A percentile compares a stretch with the other conserved stretches of the same genome.
These are phyloP conservation scores for Citrullus amarus DNA, from an alignment of 306 rosid genomes.

Conservation along the genomic window DNA sequence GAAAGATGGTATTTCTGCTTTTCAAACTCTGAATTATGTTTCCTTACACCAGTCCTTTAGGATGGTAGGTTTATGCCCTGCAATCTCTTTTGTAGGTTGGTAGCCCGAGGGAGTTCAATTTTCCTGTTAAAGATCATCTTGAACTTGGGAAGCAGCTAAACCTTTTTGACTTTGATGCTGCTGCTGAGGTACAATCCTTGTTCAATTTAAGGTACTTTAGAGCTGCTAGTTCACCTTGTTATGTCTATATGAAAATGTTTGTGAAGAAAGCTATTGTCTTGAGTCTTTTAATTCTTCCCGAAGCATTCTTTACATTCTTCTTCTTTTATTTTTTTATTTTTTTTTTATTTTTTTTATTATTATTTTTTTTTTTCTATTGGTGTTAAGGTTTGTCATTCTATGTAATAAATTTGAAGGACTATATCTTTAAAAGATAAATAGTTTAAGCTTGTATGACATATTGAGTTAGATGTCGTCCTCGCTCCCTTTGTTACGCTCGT, in stretches of 20 bases:
- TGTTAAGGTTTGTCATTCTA: background rate
- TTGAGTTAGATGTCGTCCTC: background rate
- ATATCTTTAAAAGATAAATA: background rate
- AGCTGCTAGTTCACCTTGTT: constrained; percentile 8
- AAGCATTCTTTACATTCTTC: too few relatives aligned
- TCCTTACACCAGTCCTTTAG: background rate
- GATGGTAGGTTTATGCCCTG: background rate
- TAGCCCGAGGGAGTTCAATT: constrained; percentile 43
- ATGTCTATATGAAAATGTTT: background rate
- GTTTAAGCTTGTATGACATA: background rate
- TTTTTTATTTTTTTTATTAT: too few relatives aligned
- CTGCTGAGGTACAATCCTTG: constrained; percentile 63
- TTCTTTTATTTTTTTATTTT: too few relatives aligned
- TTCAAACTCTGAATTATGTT: constrained; percentile 1
- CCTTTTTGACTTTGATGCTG: constrained; percentile 91
- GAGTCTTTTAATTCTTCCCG: background rate
- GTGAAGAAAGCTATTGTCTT: background rate
- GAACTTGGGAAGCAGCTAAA: constrained; percentile 81
- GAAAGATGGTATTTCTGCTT: constrained; percentile 43
- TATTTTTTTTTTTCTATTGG: too few relatives aligned
- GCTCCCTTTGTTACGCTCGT: background rate
- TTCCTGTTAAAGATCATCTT: constrained; percentile 79
- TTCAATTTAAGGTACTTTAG: constrained; percentile 18
- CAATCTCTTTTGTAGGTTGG: constrained; percentile 46
- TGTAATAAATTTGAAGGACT: background rate